Evolutionary conservation across 768 basidiomycete species (phyloP).

Genomic region (Hirschioporus abietinus): DNA sequence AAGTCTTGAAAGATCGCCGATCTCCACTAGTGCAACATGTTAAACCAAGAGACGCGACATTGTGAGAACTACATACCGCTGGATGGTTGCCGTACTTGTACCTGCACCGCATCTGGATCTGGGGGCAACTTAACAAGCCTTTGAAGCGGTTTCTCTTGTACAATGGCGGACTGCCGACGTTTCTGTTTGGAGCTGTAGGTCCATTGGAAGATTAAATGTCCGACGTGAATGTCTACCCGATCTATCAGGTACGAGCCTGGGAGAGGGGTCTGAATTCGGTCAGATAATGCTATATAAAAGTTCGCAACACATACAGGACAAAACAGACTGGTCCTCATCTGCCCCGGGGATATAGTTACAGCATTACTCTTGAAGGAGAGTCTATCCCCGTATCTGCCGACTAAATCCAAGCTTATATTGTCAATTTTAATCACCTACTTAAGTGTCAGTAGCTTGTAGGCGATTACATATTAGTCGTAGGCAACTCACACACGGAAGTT

Average conservation of each 20-base stretch:
- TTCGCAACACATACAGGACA: constrained; percentile 56
- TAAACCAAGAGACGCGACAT: constrained; percentile 5
- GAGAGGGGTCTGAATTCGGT: constrained; percentile 50
- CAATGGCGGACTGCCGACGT: constrained; percentile 33
- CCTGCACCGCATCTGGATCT: constrained; percentile 58
- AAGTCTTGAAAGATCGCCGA: constrained; percentile 52
- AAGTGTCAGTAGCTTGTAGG: constrained; percentile 5
- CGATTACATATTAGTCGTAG: background rate
- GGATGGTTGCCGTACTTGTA: constrained; percentile 55
- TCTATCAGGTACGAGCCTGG: constrained; percentile 67
- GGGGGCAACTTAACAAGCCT: constrained; percentile 56
- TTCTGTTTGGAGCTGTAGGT: constrained; percentile 19
- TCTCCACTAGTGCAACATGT: constrained; percentile 44
- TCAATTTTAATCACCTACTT: constrained; percentile 56
- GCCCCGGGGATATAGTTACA: constrained; percentile 49
- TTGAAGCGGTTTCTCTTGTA: constrained; percentile 24
- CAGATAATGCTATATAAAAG: constrained; percentile 6
- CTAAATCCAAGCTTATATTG: constrained; percentile 53
- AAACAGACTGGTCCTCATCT: constrained; percentile 50
- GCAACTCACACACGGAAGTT: constrained; percentile 66
- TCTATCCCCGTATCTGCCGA: constrained; percentile 58
- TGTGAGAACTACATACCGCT: constrained; percentile 19
- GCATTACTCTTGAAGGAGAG: constrained; percentile 46
- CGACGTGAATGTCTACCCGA: constrained; percentile 58
- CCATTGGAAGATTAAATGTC: constrained; percentile 65